phyloP scores from a whole-genome alignment of 2,329 filamentous ascomycete species.

The Scedosporium apiospermum region DNA sequence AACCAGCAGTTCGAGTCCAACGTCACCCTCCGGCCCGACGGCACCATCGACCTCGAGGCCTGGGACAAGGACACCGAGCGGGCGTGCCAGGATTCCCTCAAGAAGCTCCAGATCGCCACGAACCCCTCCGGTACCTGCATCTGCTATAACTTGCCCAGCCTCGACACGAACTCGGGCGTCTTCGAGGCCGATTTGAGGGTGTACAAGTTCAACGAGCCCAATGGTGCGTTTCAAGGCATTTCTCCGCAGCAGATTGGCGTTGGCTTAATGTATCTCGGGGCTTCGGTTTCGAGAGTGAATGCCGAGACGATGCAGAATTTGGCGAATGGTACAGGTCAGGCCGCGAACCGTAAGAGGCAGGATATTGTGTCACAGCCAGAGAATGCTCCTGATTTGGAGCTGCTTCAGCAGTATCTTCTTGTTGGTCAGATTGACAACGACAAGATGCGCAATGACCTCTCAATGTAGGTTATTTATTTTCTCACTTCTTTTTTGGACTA shows the following conservation, averaged over 20 bases:
- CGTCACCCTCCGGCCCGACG: constrained; percentile 28
- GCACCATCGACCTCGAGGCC: constrained; percentile 40
- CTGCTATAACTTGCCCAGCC: constrained; percentile 71
- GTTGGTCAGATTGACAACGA: constrained; percentile 56
- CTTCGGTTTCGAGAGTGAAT: constrained; percentile 36
- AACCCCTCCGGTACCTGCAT: constrained; percentile 71
- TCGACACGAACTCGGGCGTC: constrained; percentile 56
- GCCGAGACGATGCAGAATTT: constrained; percentile 7
- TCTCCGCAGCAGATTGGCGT: constrained; percentile 43
- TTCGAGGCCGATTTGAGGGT: constrained; percentile 72
- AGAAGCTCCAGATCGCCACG: constrained; percentile 43
- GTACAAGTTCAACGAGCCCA: constrained; percentile 57
- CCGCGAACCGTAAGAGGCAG: constrained; percentile 13
- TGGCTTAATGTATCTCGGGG: constrained; percentile 43
- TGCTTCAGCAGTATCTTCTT: constrained; percentile 58
- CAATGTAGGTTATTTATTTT: constrained; percentile 40
- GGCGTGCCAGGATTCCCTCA: constrained; percentile 51
- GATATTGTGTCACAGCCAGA: constrained; percentile 11
- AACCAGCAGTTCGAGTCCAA: constrained; percentile 3
- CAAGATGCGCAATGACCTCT: constrained; percentile 44
- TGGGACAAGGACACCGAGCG: constrained; percentile 47
- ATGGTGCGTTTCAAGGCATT: constrained; percentile 42
- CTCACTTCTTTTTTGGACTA: background rate
- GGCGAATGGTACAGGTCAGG: background rate
- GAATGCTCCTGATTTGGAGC: constrained; percentile 8